Evolutionary conservation across 192 early-diverging fungal genomes (phyloP).

Genomic region (Coemansia biformis): DNA sequence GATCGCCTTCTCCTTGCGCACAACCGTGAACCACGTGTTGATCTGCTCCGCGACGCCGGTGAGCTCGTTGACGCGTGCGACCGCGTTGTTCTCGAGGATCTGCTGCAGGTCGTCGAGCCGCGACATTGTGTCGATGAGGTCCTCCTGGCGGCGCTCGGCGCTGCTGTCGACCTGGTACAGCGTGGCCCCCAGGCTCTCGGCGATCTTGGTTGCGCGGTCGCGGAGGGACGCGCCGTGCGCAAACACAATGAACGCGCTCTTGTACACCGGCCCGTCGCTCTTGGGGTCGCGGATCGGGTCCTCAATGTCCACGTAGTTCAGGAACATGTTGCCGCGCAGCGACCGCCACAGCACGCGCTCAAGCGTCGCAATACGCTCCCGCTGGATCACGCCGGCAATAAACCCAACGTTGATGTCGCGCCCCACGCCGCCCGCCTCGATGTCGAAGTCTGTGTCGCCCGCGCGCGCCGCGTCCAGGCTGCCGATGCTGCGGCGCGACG

Average conservation of each 20-base stretch:
- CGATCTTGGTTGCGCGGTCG: slow-evolving; percentile 86
- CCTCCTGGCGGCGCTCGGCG: slow-evolving; percentile 79
- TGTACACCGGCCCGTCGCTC: slow-evolving; percentile 81
- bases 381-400: slow-evolving; percentile 92
- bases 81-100: slow-evolving; percentile 82
- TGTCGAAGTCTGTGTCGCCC: slow-evolving; percentile 21
- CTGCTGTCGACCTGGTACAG: slow-evolving; percentile 83
- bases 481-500: slow-evolving; percentile 47
- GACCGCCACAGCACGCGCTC: slow-evolving; percentile 96
- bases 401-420: slow-evolving; percentile 66
- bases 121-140: slow-evolving; percentile 70
- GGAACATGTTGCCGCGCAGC: slow-evolving; percentile 93
- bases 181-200: slow-evolving; percentile 92
- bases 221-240: slow-evolving; percentile 91
- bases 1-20: slow-evolving; percentile 97
- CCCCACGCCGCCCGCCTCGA: slow-evolving; percentile 25
- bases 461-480: slow-evolving; percentile 41
- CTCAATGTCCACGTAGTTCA: slow-evolving; percentile 94
- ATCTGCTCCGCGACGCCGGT: slow-evolving; percentile 79
- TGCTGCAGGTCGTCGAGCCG: slow-evolving; percentile 82
- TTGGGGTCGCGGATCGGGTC: slow-evolving; percentile 89
- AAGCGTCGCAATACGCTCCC: slow-evolving; percentile 77
- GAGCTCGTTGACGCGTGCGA: slow-evolving; percentile 79
- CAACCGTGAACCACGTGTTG: slow-evolving; percentile 80
- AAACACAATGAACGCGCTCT: slow-evolving; percentile 98